phyloP scores from a whole-genome alignment of 2,329 filamentous ascomycete species.

The Laburnicola sp. region DNA sequence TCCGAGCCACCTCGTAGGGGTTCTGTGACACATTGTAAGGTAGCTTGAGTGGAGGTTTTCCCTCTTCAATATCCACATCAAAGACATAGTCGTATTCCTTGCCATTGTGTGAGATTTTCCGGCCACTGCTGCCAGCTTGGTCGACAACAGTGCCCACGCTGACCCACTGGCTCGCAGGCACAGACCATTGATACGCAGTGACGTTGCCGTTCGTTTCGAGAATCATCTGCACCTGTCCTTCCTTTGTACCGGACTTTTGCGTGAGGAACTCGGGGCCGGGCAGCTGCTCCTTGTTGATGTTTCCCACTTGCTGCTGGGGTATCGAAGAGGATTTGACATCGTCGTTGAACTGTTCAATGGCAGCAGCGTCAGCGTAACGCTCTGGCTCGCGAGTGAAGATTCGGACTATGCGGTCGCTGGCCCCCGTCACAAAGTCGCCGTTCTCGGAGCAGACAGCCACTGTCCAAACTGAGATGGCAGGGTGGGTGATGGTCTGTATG shows the following conservation, averaged over 20 bases:
- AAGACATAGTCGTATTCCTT: conserved; percentile 96
- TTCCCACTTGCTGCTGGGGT: conserved; percentile 76
- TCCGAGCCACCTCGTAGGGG: conserved; percentile 86
- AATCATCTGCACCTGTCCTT: conserved; percentile 94
- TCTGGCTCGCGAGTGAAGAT: conserved; percentile 77
- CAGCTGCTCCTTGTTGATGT: conserved; percentile 87
- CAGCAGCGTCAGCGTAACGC: conserved; percentile 69
- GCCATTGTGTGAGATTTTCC: conserved; percentile 67
- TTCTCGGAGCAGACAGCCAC: conserved; percentile 80
- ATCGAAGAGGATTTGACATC: conserved; percentile 82
- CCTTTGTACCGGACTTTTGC: conserved; percentile 84
- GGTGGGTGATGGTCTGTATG: conserved; percentile 93
- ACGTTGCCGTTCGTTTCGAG: conserved; percentile 78
- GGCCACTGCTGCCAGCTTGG: conserved; percentile 76
- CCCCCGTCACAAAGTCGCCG: conserved; percentile 90
- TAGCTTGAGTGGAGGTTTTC: conserved; percentile 88
- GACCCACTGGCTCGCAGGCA: conserved; percentile 68
- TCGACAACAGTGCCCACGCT: conserved; percentile 95
- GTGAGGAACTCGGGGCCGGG: conserved; percentile 86
- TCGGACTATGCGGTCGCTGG: conserved; percentile 83
- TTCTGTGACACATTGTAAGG: conserved; percentile 92
- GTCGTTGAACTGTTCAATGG: conserved; percentile 75
- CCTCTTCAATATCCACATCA: conserved; percentile 93
- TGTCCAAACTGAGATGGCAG: conserved; percentile 93
- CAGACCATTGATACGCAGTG: conserved; percentile 87